Evolutionary conservation across 2,329 filamentous ascomycete species (phyloP).

Genomic region (Alternaria conjuncta): DNA sequence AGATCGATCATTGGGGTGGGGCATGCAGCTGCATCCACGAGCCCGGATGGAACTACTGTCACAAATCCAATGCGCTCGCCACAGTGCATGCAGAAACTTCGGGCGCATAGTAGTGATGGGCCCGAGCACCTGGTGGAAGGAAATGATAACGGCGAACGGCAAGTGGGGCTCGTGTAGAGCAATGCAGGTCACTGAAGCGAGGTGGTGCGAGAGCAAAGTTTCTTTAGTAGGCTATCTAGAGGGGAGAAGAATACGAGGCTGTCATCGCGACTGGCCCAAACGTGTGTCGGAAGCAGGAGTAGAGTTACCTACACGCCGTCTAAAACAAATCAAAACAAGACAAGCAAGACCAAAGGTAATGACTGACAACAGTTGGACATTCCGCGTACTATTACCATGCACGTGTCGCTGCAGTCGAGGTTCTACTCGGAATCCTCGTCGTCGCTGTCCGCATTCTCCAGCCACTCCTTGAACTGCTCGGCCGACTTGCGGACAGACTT

Average conservation of each 20-base stretch:
- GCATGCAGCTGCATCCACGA: background rate
- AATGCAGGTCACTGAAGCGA: conserved; percentile 11
- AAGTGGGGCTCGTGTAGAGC: conserved; percentile 6
- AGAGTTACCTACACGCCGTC: conserved; percentile 30
- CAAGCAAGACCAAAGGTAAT: conserved; percentile 13
- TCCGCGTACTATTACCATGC: conserved; percentile 6
- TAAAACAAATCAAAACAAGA: conserved; percentile 10
- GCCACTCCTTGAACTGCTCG: conserved; percentile 93
- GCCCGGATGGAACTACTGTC: background rate
- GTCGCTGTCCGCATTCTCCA: conserved; percentile 76
- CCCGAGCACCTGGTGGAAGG: conserved; percentile 21
- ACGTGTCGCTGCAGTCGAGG: background rate
- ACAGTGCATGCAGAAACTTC: conserved; percentile 18
- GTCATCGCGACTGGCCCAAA: background rate
- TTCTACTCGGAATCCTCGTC: conserved; percentile 39
- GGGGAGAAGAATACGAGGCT: conserved; percentile 13
- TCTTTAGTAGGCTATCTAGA: conserved; percentile 22
- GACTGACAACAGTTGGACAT: conserved; percentile 14
- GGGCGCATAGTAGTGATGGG: conserved; percentile 9
- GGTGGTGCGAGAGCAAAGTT: conserved; percentile 11
- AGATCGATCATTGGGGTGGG: conserved; percentile 4
- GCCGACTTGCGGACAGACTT: conserved; percentile 96
- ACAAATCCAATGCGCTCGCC: background rate
- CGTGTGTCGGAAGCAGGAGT: conserved; percentile 16
- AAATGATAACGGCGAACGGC: conserved; percentile 5